Evolutionary conservation across 2,329 filamentous ascomycete species (phyloP).

Genomic region (Verticillium dahliae): DNA sequence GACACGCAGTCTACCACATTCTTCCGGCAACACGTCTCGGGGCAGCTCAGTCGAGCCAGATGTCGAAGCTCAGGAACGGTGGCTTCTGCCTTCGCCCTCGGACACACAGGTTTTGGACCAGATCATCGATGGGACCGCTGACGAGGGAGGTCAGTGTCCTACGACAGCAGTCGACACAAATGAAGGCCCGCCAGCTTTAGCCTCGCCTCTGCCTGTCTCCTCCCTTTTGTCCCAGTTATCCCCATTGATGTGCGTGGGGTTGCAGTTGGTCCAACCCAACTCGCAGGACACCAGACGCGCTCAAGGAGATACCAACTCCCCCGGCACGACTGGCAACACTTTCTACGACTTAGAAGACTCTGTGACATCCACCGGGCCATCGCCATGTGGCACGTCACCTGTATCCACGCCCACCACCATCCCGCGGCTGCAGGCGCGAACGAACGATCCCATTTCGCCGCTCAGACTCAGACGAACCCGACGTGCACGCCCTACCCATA

Average conservation of each 20-base stretch:
- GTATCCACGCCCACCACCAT: neutral
- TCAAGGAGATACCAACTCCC: neutral
- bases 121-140: neutral
- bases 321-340: neutral
- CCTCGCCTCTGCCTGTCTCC: neutral
- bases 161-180: neutral
- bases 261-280: neutral
- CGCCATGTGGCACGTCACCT: neutral
- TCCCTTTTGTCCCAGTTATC: neutral
- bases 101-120: neutral
- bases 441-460: neutral
- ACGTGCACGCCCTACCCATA: neutral
- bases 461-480: neutral
- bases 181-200: neutral
- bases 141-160: neutral
- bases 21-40: neutral
- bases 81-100: neutral
- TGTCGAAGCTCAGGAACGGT: neutral
- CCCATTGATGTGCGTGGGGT: neutral
- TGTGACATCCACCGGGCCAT: neutral
- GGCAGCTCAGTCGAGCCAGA: neutral
- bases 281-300: neutral
- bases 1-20: neutral
- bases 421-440: neutral
- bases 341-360: neutral